These are phyloP conservation scores for Albatrellus ellisii DNA, from an alignment of 768 basidiomycete species.

Conservation along the genomic window DNA sequence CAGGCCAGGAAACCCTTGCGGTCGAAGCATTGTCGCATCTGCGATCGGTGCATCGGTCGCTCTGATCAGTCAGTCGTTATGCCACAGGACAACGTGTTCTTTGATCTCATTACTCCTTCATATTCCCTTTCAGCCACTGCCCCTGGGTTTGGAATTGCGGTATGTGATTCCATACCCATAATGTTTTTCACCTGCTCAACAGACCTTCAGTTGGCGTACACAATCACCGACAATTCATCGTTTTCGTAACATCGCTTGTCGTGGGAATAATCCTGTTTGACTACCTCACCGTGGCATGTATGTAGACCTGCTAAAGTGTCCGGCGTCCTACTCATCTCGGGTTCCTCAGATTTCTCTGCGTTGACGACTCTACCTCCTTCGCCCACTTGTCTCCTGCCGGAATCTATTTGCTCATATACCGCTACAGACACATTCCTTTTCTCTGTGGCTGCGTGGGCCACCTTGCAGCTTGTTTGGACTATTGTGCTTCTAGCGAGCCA, in stretches of 20 bases:
- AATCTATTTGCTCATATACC: conserved; percentile 55
- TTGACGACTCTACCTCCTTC: conserved; percentile 29
- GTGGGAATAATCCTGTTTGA: conserved; percentile 71
- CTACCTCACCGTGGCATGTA: conserved; percentile 74
- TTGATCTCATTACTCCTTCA: conserved; percentile 6
- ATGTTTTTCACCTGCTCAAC: conserved; percentile 3
- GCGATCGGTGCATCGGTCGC: conserved; percentile 79
- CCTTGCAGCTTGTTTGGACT: conserved; percentile 94
- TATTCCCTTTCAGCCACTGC: conserved; percentile 54
- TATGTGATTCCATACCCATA: conserved; percentile 23
- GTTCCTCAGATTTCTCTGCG: conserved; percentile 41
- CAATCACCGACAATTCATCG: conserved; percentile 91
- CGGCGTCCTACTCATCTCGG: too few species aligned
- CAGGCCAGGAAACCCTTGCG: conserved; percentile 82
- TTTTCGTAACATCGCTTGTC: conserved; percentile 85
- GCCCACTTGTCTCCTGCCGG: conserved; percentile 55
- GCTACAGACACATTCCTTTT: conserved; percentile 76
- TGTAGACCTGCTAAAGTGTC: conserved; percentile 20
- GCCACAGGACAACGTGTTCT: not conserved
- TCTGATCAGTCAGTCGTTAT: conserved; percentile 73
- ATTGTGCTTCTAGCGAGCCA: conserved; percentile 75
- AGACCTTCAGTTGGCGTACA: conserved; percentile 76
- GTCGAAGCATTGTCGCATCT: conserved; percentile 90
- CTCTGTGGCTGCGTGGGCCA: conserved; percentile 71
- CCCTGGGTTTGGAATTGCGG: conserved; percentile 99